Conservation (phyloP, 192 early-diverging fungal genomes). For the Coemansia sp. region DNA sequence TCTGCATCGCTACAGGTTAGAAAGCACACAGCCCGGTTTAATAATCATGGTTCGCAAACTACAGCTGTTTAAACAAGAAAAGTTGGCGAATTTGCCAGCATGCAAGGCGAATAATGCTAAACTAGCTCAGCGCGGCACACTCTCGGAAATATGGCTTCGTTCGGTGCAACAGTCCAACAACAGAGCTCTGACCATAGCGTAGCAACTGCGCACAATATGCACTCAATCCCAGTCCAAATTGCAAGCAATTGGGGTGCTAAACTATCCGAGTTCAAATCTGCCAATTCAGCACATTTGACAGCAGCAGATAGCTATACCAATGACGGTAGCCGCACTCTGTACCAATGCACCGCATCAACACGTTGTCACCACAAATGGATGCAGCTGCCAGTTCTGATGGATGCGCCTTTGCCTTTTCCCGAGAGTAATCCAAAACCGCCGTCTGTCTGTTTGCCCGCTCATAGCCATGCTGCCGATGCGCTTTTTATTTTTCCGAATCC, state of each 20-base stretch:
- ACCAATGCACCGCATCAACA: neutral
- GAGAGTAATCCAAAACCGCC: neutral
- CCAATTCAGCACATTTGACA: neutral
- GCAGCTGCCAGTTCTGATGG: neutral
- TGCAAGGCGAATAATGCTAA: too few species aligned
- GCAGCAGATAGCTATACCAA: neutral
- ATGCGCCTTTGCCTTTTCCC: slow-evolving; percentile 1
- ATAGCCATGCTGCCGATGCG: neutral
- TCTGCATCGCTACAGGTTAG: slow-evolving; percentile 64
- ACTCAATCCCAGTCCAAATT: neutral
- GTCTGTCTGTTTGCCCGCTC: neutral
- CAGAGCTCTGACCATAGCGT: too few species aligned
- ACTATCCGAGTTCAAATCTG: neutral
- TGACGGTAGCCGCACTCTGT: neutral
- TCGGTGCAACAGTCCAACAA: too few species aligned
- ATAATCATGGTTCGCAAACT: neutral
- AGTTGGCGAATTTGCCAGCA: too few species aligned
- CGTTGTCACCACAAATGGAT: neutral
- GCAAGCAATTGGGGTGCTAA: neutral
- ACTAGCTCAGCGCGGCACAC: too few species aligned
- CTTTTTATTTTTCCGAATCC: slow-evolving; percentile 18
- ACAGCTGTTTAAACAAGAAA: too few species aligned
- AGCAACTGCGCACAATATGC: neutral
- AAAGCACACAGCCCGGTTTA: neutral
- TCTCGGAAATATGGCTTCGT: too few species aligned